A percentile compares a stretch with the other conserved stretches of the same genome.
phyloP scores from a whole-genome alignment of 1,284 basidiomycete species.

The Dichomitus squalens region DNA sequence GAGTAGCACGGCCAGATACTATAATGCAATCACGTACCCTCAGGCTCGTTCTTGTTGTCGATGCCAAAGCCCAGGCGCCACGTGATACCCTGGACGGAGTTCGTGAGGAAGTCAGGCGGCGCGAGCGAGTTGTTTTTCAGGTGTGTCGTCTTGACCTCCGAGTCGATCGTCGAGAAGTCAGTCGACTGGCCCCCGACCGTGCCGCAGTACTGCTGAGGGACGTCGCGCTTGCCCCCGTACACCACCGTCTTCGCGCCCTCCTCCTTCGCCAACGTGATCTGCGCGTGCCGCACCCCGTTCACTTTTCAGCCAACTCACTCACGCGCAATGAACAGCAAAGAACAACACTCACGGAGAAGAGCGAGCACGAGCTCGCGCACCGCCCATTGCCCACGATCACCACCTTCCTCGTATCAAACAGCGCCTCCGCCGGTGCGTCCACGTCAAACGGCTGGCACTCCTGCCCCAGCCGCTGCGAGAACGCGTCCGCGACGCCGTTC shows the following conservation, averaged over 20 bases:
- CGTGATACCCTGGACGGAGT: constrained; percentile 59
- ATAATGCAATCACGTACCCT: constrained; percentile 40
- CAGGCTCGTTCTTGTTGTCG: constrained; percentile 50
- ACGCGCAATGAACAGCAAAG: no score
- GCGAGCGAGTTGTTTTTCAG: constrained; percentile 60
- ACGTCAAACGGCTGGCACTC: constrained; percentile 58
- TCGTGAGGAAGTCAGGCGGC: constrained; percentile 58
- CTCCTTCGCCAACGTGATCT: constrained; percentile 63
- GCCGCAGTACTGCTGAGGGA: constrained; percentile 60
- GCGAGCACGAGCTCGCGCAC: constrained; percentile 56
- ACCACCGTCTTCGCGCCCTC: constrained; percentile 61
- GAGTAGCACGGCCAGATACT: background rate
- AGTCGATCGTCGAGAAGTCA: constrained; percentile 56
- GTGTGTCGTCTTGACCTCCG: constrained; percentile 56
- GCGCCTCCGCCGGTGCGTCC: constrained; percentile 42
- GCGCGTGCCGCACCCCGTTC: background rate
- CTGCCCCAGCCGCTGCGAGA: constrained; percentile 55
- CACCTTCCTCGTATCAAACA: constrained; percentile 56
- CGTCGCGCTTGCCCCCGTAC: constrained; percentile 51
- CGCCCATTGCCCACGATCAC: constrained; percentile 60
- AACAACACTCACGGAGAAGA: constrained; percentile 50
- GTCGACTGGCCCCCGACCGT: constrained; percentile 63
- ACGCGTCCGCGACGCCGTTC: constrained; percentile 50
- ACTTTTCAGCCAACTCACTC: background rate
- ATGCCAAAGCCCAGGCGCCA: constrained; percentile 66